Conservation (phyloP, 2,329 filamentous ascomycete genomes). For the Claviceps spartinae region DNA sequence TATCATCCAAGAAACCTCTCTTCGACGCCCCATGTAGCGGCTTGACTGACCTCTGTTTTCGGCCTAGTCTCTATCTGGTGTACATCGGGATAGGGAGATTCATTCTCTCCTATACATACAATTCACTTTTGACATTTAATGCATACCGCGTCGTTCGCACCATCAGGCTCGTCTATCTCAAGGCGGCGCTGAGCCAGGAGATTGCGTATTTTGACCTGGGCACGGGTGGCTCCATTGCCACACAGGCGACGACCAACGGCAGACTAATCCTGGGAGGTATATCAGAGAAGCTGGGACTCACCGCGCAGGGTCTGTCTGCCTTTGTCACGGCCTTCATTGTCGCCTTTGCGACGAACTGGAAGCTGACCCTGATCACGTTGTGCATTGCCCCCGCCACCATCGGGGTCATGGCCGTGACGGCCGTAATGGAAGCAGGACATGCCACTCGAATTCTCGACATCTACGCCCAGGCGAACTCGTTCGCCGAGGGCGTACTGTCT, state of each 20-base stretch:
- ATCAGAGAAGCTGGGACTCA: constrained; percentile 25
- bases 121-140: constrained; percentile 31
- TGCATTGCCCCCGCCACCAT: constrained; percentile 15
- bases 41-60: background rate
- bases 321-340: constrained; percentile 26
- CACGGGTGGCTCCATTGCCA: constrained; percentile 27
- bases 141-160: constrained; percentile 37
- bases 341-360: constrained; percentile 28
- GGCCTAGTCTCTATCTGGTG: constrained; percentile 38
- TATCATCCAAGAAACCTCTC: no score
- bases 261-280: constrained; percentile 28
- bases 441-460: constrained; percentile 23
- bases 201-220: constrained; percentile 34
- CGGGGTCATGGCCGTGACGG: constrained; percentile 18
- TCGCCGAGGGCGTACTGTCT: constrained; percentile 23
- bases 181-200: constrained; percentile 34
- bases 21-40: no score
- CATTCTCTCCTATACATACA: constrained; percentile 32
- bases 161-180: constrained; percentile 34
- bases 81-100: constrained; percentile 44
- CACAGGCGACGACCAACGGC: constrained; percentile 31
- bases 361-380: constrained; percentile 28
- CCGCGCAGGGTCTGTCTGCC: constrained; percentile 24
- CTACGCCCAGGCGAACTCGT: constrained; percentile 20
- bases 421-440: constrained; percentile 15